Percentiles rank a stretch among this genome's conserved stretches.
Evolutionary conservation across 805 yeast genomes (phyloP).

Genomic region (Candida germanica): DNA sequence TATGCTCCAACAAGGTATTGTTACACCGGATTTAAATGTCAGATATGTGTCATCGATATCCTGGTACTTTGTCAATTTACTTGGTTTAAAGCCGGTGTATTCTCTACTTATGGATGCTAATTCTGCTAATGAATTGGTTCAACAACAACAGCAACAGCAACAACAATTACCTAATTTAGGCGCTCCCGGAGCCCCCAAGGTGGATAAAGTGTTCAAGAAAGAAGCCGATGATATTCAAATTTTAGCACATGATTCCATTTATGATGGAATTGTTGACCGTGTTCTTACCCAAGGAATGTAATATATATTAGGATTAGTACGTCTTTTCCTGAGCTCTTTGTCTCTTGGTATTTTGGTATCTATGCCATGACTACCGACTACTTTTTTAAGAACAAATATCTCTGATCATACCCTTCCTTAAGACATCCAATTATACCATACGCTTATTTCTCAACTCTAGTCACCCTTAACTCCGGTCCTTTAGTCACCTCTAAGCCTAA

Average conservation of each 20-base stretch:
- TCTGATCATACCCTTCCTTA: no score
- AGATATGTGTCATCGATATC: constrained; percentile 92
- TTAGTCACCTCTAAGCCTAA: no score
- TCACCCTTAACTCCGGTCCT: no score
- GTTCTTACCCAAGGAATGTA: constrained; percentile 29
- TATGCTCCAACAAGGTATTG: constrained; percentile 87
- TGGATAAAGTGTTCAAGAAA: constrained; percentile 58
- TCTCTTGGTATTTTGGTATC: no score
- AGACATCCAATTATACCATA: no score
- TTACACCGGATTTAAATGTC: constrained; percentile 80
- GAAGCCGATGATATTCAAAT: constrained; percentile 77
- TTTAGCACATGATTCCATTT: constrained; percentile 47
- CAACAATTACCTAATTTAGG: constrained; percentile 38
- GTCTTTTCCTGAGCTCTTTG: no score
- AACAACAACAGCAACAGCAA: constrained; percentile 40
- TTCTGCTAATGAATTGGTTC: constrained; percentile 43
- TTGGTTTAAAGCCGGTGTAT: constrained; percentile 81
- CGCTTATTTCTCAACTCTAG: no score
- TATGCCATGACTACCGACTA: constrained; percentile 24
- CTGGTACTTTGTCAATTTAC: constrained; percentile 88
- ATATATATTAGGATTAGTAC: no score
- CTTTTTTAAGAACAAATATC: constrained; percentile 19
- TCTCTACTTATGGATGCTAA: constrained; percentile 61
- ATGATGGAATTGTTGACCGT: constrained; percentile 62
- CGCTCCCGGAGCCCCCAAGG: constrained; percentile 61